A percentile compares a stretch with the other conserved stretches of the same genome.
Conservation (phyloP, 2,329 filamentous ascomycete genomes). For the Alternaria ventricosa region DNA sequence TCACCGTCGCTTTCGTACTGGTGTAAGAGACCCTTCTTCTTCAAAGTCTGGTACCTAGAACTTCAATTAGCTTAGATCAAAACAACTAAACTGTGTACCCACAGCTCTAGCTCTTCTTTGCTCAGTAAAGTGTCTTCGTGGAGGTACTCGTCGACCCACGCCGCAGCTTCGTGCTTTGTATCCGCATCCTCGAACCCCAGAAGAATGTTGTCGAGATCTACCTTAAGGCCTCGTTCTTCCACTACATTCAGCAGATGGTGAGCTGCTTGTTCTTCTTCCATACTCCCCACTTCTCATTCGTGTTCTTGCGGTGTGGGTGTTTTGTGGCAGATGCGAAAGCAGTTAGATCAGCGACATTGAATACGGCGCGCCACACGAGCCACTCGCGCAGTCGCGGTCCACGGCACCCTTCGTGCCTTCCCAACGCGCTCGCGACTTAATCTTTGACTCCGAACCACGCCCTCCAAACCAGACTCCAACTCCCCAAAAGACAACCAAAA, state of each 20-base stretch:
- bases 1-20: conserved; percentile 40
- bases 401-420: conserved; percentile 6
- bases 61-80: background rate
- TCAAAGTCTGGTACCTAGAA: conserved; percentile 41
- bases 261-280: conserved; percentile 48
- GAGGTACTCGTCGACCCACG: conserved; percentile 58
- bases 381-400: conserved; percentile 42
- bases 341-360: conserved; percentile 24
- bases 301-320: conserved; percentile 17
- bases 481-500: conserved; percentile 8
- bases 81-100: background rate
- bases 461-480: background rate
- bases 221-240: conserved; percentile 52
- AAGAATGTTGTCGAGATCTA: conserved; percentile 55
- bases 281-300: background rate
- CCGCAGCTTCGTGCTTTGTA: conserved; percentile 49
- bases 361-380: conserved; percentile 26
- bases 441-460: background rate
- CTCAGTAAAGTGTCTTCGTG: conserved; percentile 55
- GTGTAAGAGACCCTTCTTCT: conserved; percentile 41
- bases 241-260: conserved; percentile 54
- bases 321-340: conserved; percentile 31
- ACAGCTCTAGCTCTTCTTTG: conserved; percentile 58
- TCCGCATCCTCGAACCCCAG: conserved; percentile 55
- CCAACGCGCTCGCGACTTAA: conserved; percentile 32